Base-by-base conservation (phyloP, 208 protist genomes). In the Trypanosoma avium region DNA sequence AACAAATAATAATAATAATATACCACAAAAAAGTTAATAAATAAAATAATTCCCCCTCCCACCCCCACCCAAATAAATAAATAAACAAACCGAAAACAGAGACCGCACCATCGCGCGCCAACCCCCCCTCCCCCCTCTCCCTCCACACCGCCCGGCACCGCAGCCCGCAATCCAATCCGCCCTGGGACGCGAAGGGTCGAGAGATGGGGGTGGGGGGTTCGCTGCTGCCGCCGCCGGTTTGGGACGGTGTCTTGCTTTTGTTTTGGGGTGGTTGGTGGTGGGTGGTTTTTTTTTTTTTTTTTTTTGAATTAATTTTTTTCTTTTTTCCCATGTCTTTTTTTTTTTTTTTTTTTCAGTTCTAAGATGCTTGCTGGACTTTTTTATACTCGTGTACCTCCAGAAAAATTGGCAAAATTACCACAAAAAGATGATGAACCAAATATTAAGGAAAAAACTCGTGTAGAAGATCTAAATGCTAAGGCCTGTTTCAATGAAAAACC, bases 281-380 rank as follows among this genome's bases (percentile, higher is more conserved):
- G 8, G 5, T 5, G 21, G 4, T 21, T 10, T 50, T 43, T 58
- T 45, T 29, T 27, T 45, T 40, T 58, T 58, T 38, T 24, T 42
- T 60, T 7, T 24, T 22, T 48, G 43, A 17, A 32, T 43, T n/a
- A 13, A 8, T 60, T 24, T n/a, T 46, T 60, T 60, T 60, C 12
- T 60, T 40, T 26, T 2, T 30, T 61, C n/a, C 6, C 22, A 2
- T 43, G 5, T 19, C 35, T 21, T 33, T 65, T 46, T 56, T 65
- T 53, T 2, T 56, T 56, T 57, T 57, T 66, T 35, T 47, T 38
- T 26, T 56, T 15, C 7, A 57, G 45, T 47, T 46, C 21, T 52
- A 12, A 5, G 2, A 67, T 67, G 61, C 29, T 67, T 1, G 61
- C 61, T 0, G 30, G 36, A 4, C 50, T 67, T n/a, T 67, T 67